Percentiles rank a stretch among this genome's conserved stretches.
Conservation (phyloP, 495 filamentous ascomycete species). For the Penicillium silybi region DNA sequence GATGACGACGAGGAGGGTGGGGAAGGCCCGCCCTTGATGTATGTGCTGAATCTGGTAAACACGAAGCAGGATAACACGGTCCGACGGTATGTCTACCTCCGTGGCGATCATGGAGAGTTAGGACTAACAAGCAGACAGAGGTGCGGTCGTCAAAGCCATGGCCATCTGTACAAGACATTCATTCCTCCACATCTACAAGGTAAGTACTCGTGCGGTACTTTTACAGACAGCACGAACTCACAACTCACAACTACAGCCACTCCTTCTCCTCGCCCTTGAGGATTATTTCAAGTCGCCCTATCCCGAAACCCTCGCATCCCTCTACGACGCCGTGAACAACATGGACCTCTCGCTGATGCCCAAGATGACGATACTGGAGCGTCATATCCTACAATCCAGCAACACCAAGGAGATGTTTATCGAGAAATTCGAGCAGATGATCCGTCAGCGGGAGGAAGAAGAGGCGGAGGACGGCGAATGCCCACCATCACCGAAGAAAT, state of each 20-base stretch:
- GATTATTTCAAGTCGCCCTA: slow-evolving; percentile 95
- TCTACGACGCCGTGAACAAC: slow-evolving; percentile 88
- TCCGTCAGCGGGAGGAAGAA: slow-evolving; percentile 59
- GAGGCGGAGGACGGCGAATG: slow-evolving; percentile 36
- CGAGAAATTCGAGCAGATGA: slow-evolving; percentile 96
- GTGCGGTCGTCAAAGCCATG: slow-evolving; percentile 96
- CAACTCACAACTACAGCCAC: slow-evolving; percentile 56
- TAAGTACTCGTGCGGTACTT: slow-evolving; percentile 24
- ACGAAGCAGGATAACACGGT: slow-evolving; percentile 93
- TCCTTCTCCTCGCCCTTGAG: slow-evolving; percentile 90
- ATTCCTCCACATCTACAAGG: slow-evolving; percentile 99
- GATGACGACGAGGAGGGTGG: slow-evolving; percentile 54
- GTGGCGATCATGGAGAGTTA: background rate
- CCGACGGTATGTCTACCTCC: slow-evolving; percentile 54
- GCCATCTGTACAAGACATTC: slow-evolving; percentile 98
- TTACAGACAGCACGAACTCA: slow-evolving; percentile 14
- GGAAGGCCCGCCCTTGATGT: slow-evolving; percentile 87
- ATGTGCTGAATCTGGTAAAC: slow-evolving; percentile 96
- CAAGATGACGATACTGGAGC: slow-evolving; percentile 75
- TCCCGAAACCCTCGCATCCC: slow-evolving; percentile 79
- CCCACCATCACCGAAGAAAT: slow-evolving; percentile 48
- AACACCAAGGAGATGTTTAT: slow-evolving; percentile 95
- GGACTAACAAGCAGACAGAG: slow-evolving; percentile 46
- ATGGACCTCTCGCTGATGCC: slow-evolving; percentile 98
- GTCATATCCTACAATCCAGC: slow-evolving; percentile 80